Evolutionary conservation across 2,329 filamentous ascomycete species (phyloP).

Genomic region (Blumeria hordei): DNA sequence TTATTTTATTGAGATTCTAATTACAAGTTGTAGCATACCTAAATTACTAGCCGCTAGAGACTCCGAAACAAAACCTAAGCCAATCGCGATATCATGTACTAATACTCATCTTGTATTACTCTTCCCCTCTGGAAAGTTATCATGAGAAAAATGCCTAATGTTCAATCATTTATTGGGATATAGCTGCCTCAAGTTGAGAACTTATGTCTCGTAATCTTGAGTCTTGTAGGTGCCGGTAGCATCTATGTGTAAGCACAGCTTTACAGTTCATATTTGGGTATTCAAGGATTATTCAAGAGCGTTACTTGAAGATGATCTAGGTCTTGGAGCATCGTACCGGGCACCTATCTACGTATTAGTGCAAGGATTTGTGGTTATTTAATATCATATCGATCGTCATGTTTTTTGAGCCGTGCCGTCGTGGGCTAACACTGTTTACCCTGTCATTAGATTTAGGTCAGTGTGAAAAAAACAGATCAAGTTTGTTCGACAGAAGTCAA

Average conservation of each 20-base stretch:
- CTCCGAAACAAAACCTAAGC: slow-evolving; percentile 2
- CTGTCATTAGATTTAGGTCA: slow-evolving; percentile 14
- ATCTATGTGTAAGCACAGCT: too few species aligned
- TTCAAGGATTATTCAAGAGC: neutral
- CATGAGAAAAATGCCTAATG: too few species aligned
- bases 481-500: slow-evolving; percentile 12
- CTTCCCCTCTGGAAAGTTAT: too few species aligned
- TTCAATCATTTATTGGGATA: too few species aligned
- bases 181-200: too few species aligned
- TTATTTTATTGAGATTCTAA: slow-evolving; percentile 9
- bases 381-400: neutral
- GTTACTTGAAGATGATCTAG: too few species aligned
- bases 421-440: neutral
- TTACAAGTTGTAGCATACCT: slow-evolving; percentile 10
- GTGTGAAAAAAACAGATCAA: slow-evolving; percentile 6
- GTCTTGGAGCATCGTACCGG: neutral
- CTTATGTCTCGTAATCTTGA: too few species aligned
- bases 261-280: too few species aligned
- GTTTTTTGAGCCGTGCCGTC: neutral
- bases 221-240: too few species aligned
- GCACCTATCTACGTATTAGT: neutral
- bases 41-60: slow-evolving; percentile 2
- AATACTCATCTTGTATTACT: too few species aligned
- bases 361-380: slow-evolving; percentile 3
- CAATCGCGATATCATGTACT: neutral